phyloP scores from a whole-genome alignment of 495 filamentous ascomycete species.

The Aspergillus carlsbadensis region DNA sequence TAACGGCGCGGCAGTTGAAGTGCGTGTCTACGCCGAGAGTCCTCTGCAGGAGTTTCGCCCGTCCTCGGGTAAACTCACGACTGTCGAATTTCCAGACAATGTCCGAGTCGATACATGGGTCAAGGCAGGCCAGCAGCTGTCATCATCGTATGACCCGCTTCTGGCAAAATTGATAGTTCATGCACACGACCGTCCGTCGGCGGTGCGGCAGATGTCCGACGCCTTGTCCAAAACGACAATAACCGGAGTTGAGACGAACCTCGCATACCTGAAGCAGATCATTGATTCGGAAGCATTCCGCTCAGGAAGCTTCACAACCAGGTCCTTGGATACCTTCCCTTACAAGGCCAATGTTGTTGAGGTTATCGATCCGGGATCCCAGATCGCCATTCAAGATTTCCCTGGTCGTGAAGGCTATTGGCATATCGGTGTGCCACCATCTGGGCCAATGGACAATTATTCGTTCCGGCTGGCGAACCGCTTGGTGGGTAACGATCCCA shows the following conservation, averaged over 20 bases:
- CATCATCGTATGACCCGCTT: constrained; percentile 57
- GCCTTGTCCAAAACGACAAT: constrained; percentile 38
- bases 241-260: constrained; percentile 55
- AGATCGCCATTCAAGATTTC: constrained; percentile 57
- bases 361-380: constrained; percentile 50
- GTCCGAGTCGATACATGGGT: constrained; percentile 62
- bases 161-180: constrained; percentile 60
- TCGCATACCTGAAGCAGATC: constrained; percentile 50
- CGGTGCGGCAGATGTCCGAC: constrained; percentile 7
- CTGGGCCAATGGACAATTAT: constrained; percentile 53
- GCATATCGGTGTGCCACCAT: constrained; percentile 42
- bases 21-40: constrained; percentile 60
- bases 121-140: constrained; percentile 50
- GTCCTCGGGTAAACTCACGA: constrained; percentile 54
- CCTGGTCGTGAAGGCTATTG: constrained; percentile 52
- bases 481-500: constrained; percentile 52
- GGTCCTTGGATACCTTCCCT: constrained; percentile 48
- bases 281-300: constrained; percentile 38
- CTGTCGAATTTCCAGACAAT: constrained; percentile 38
- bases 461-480: constrained; percentile 42
- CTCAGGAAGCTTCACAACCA: constrained; percentile 50
- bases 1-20: constrained; percentile 54
- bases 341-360: constrained; percentile 52
- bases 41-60: constrained; percentile 54
- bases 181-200: constrained; percentile 25